Percentiles rank a stretch among this genome's conserved stretches.
Evolutionary conservation across 192 early-diverging fungal genomes (phyloP).

Genomic region (Gryganskiella cystojenkinii): DNA sequence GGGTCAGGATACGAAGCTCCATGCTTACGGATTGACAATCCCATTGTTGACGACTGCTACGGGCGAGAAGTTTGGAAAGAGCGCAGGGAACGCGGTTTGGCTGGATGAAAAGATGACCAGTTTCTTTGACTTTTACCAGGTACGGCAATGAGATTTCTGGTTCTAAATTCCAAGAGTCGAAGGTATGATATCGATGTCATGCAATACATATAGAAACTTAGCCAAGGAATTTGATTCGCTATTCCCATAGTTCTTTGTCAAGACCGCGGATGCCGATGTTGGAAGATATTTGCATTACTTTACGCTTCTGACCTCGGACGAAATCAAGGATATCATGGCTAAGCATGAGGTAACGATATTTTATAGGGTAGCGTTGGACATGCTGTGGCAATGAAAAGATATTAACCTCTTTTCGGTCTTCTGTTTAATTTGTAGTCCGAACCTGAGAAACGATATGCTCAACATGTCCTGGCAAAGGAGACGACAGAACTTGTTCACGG

Average conservation of each 20-base stretch:
- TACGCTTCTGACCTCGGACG: conserved; percentile 74
- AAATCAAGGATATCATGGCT: conserved; percentile 70
- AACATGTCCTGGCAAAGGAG: conserved; percentile 81
- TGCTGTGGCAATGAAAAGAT: neutral
- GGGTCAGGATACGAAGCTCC: conserved; percentile 16
- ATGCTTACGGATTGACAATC: conserved; percentile 86
- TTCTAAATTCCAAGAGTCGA: neutral
- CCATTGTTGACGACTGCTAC: conserved; percentile 86
- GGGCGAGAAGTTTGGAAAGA: conserved; percentile 98
- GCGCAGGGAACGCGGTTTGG: conserved; percentile 97
- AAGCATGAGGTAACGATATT: conserved; percentile 68
- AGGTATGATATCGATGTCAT: too few relatives aligned
- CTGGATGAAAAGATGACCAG: conserved; percentile 83
- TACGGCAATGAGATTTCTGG: conserved; percentile 32
- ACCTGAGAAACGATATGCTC: conserved; percentile 80
- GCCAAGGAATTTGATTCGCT: neutral
- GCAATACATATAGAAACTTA: too few relatives aligned
- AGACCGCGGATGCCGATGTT: conserved; percentile 84
- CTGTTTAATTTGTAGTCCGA: conserved; percentile 27
- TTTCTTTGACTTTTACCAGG: conserved; percentile 94
- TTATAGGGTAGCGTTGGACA: neutral
- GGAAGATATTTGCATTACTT: conserved; percentile 81
- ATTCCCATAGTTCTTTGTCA: conserved; percentile 80
- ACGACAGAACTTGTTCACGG: conserved; percentile 94
- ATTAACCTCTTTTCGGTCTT: neutral